A percentile compares a stretch with the other conserved stretches of the same genome.
Evolutionary conservation across 2,329 filamentous ascomycete genomes (phyloP).

Genomic region (Fusarium protoensiforme): DNA sequence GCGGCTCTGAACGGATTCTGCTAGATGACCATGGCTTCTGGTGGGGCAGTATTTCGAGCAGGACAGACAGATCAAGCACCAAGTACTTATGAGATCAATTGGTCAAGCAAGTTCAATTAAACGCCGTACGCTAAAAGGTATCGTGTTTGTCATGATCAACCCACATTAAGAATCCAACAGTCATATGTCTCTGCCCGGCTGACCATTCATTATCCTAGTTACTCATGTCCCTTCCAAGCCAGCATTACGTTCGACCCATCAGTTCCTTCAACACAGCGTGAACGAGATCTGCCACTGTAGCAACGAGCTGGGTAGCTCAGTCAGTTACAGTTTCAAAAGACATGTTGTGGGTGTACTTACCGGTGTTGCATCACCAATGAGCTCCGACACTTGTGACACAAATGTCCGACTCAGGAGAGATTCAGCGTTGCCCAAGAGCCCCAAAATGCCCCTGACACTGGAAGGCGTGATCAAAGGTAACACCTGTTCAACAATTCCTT

Average conservation of each 20-base stretch:
- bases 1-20: not conserved
- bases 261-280: constrained; percentile 47
- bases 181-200: not conserved
- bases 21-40: not conserved
- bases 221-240: not conserved
- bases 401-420: constrained; percentile 51
- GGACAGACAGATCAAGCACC: not conserved
- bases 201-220: not conserved
- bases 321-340: too few species aligned
- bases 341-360: constrained; percentile 6
- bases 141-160: not conserved
- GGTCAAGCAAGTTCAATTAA: not conserved
- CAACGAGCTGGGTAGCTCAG: constrained; percentile 42
- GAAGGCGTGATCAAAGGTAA: constrained; percentile 54
- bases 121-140: not conserved
- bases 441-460: constrained; percentile 50
- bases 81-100: not conserved
- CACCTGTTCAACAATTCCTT: constrained; percentile 50
- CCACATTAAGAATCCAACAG: not conserved
- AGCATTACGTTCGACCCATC: constrained; percentile 34
- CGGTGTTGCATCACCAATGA: constrained; percentile 48
- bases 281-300: constrained; percentile 47
- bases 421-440: constrained; percentile 53
- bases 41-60: not conserved
- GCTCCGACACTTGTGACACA: constrained; percentile 54